A percentile compares a stretch with the other conserved stretches of the same genome.
phyloP scores from a whole-genome alignment of 768 basidiomycete species.

The Phylloporus sp. region DNA sequence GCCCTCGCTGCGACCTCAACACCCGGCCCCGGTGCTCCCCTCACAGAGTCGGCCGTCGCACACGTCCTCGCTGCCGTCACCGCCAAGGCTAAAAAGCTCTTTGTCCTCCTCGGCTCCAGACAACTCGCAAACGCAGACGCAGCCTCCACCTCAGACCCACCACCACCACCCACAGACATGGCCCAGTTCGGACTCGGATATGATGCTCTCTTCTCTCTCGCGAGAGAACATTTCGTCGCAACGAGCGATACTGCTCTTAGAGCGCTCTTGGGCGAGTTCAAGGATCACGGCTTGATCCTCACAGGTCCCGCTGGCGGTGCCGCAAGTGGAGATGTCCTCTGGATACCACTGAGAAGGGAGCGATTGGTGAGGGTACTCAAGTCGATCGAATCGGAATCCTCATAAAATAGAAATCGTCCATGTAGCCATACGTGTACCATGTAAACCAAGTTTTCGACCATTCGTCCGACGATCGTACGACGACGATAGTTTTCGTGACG shows the following conservation, averaged over 20 bases:
- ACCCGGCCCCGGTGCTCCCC: constrained; percentile 32
- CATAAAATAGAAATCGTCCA: constrained; percentile 6
- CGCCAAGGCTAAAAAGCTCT: constrained; percentile 79
- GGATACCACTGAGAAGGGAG: constrained; percentile 85
- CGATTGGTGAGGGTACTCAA: constrained; percentile 49
- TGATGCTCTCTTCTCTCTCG: constrained; percentile 65
- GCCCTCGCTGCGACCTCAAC: constrained; percentile 25
- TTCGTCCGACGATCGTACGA: too few species aligned
- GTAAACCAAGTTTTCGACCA: constrained; percentile 17
- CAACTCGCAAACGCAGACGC: constrained; percentile 53
- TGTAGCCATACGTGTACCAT: constrained; percentile 4
- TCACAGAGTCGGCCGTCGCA: constrained; percentile 73
- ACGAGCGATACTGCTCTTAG: constrained; percentile 82
- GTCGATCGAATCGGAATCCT: constrained; percentile 21
- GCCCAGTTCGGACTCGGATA: constrained; percentile 57
- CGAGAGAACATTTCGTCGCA: constrained; percentile 81
- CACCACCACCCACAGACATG: constrained; percentile 9
- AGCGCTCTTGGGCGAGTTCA: constrained; percentile 82
- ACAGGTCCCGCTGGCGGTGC: constrained; percentile 36
- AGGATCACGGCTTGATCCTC: constrained; percentile 85
- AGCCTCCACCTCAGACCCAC: constrained; percentile 3
- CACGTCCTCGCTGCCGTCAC: constrained; percentile 87
- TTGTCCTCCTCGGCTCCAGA: constrained; percentile 59
- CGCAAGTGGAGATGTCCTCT: constrained; percentile 56
- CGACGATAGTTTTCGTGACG: constrained; percentile 8